These are phyloP conservation scores for Helotiales sp. DNA, from an alignment of 2,329 filamentous ascomycete genomes.

Conservation along the genomic window DNA sequence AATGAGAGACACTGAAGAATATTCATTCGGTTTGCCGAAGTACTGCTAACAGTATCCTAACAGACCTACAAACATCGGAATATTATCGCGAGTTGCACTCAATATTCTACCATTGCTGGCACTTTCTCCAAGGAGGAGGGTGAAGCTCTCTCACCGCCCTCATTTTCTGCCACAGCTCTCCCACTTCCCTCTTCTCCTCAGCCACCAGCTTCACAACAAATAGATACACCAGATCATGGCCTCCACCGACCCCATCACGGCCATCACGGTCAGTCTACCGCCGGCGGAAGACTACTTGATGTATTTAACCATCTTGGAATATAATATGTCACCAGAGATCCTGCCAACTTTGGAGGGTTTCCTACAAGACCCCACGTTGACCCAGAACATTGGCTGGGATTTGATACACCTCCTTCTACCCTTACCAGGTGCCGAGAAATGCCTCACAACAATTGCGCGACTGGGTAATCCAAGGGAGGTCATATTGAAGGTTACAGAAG, in stretches of 20 bases:
- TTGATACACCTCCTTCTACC: conserved; percentile 73
- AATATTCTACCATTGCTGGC: no score
- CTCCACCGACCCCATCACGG: conserved; percentile 25
- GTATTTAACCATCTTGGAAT: conserved; percentile 76
- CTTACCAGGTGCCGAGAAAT: conserved; percentile 66
- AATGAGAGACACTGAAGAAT: no score
- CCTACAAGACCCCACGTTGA: conserved; percentile 66
- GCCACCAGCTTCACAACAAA: neutral
- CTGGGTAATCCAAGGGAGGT: conserved; percentile 81
- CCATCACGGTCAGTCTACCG: conserved; percentile 39
- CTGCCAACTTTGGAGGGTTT: conserved; percentile 68
- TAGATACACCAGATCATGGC: conserved; percentile 21
- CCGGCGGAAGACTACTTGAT: conserved; percentile 66
- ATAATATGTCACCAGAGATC: conserved; percentile 66
- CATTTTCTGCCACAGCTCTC: neutral
- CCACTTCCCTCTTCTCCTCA: neutral
- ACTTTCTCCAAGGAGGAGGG: no score
- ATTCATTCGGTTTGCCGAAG: no score
- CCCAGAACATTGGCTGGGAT: conserved; percentile 81
- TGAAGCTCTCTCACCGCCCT: no score
- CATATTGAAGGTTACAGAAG: conserved; percentile 77
- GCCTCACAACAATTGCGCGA: conserved; percentile 72
- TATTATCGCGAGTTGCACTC: no score
- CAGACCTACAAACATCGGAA: no score
- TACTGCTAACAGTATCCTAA: no score